phyloP scores from a whole-genome alignment of 1,284 basidiomycete species.

The Austroboletus niveus region DNA sequence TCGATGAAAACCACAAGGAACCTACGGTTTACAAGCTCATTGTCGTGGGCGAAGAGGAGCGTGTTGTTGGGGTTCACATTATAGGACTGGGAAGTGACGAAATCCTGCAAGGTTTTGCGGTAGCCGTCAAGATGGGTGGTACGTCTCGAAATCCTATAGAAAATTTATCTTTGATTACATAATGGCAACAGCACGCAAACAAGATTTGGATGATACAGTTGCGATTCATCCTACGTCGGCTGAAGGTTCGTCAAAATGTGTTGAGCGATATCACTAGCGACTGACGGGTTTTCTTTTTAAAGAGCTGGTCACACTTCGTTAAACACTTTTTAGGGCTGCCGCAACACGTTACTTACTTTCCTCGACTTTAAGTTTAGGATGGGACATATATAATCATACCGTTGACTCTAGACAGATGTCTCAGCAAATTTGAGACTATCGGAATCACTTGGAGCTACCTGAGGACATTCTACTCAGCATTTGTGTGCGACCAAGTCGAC shows the following conservation, averaged over 20 bases:
- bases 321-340: constrained; percentile 1
- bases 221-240: constrained; percentile 88
- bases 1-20: constrained; percentile 85
- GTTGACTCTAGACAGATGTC: no score
- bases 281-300: constrained; percentile 8
- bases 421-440: no score
- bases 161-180: constrained; percentile 1
- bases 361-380: no score
- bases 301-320: constrained; percentile 34
- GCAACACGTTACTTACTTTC: not conserved
- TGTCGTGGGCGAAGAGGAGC: constrained; percentile 83
- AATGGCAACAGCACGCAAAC: constrained; percentile 60
- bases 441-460: no score
- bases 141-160: constrained; percentile 24
- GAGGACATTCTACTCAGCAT: no score
- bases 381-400: no score
- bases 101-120: constrained; percentile 90
- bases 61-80: constrained; percentile 93
- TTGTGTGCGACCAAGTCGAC: no score
- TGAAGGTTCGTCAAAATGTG: constrained; percentile 52
- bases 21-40: constrained; percentile 94
- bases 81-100: constrained; percentile 91
- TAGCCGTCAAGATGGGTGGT: constrained; percentile 96
- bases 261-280: not conserved
- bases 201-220: constrained; percentile 85